A percentile compares a stretch with the other conserved stretches of the same genome.
phyloP scores from a whole-genome alignment of 768 basidiomycete genomes.

The Auricularia sp. region DNA sequence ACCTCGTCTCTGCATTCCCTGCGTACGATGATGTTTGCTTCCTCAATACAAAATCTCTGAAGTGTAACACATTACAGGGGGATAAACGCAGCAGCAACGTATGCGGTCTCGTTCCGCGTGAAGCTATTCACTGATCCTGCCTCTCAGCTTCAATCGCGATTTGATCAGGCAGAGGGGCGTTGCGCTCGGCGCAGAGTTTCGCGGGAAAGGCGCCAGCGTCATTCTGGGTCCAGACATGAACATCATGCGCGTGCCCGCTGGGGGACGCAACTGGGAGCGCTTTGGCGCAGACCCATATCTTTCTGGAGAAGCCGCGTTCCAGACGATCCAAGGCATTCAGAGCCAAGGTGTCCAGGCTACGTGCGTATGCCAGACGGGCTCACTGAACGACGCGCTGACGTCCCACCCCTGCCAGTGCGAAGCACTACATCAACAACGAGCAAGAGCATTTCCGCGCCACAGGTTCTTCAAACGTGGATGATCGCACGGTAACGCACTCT shows the following conservation, averaged over 20 bases:
- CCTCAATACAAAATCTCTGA: background rate
- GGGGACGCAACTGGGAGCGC: slow-evolving; percentile 46
- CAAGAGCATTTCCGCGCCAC: slow-evolving; percentile 26
- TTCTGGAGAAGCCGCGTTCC: slow-evolving; percentile 43
- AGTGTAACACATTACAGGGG: slow-evolving; percentile 19
- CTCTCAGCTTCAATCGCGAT: slow-evolving; percentile 32
- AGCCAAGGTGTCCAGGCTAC: slow-evolving; percentile 30
- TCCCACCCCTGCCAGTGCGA: slow-evolving; percentile 13
- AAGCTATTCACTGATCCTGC: too few species aligned
- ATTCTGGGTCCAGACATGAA: slow-evolving; percentile 45
- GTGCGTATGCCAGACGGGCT: background rate
- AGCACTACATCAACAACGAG: slow-evolving; percentile 28
- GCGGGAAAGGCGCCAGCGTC: slow-evolving; percentile 44
- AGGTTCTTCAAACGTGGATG: slow-evolving; percentile 29
- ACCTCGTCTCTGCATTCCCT: slow-evolving; percentile 39
- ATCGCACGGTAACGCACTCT: slow-evolving; percentile 9
- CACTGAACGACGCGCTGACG: background rate
- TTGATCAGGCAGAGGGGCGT: slow-evolving; percentile 46
- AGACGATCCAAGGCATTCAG: slow-evolving; percentile 43
- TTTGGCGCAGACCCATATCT: slow-evolving; percentile 37
- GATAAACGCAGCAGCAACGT: slow-evolving; percentile 41
- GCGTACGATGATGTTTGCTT: slow-evolving; percentile 24
- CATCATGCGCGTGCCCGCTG: slow-evolving; percentile 34
- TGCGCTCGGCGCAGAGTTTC: slow-evolving; percentile 51
- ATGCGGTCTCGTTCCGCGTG: background rate